Percentiles rank a stretch among this genome's conserved stretches.
phyloP scores from a whole-genome alignment of 306 rosid genomes.

The Dryas alaskensis region DNA sequence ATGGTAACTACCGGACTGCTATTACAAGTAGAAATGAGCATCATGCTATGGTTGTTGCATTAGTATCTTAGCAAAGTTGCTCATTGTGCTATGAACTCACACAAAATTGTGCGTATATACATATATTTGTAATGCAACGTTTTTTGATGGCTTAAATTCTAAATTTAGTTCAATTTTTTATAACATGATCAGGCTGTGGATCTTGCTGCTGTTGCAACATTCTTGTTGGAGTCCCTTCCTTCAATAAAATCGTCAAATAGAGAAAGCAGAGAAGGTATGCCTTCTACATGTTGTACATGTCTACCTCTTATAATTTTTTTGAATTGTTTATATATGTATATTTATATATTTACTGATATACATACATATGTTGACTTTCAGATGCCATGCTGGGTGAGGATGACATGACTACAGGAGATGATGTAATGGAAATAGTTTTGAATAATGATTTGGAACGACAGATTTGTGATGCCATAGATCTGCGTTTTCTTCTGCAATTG shows the following conservation, averaged over 20 bases:
- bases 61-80: neutral
- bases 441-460: conserved; percentile 68
- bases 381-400: conserved; percentile 66
- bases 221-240: conserved; percentile 77
- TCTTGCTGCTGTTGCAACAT: conserved; percentile 78
- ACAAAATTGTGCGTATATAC: neutral
- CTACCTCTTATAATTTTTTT: conserved; percentile 9
- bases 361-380: conserved; percentile 27
- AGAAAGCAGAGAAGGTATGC: conserved; percentile 54
- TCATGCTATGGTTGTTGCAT: neutral
- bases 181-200: conserved; percentile 62
- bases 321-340: neutral
- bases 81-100: neutral
- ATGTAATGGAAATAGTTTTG: conserved; percentile 51
- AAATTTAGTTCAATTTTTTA: neutral
- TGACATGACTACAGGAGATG: conserved; percentile 58
- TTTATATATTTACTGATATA: neutral
- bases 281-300: conserved; percentile 13
- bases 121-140: neutral
- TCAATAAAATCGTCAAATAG: conserved; percentile 48
- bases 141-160: neutral
- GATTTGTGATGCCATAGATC: conserved; percentile 72
- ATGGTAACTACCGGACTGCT: conserved; percentile 48
- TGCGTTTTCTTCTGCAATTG: conserved; percentile 82
- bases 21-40: neutral